Base-by-base conservation (phyloP, 2,329 filamentous ascomycete species). In the Trichoderma citrinoviride region DNA sequence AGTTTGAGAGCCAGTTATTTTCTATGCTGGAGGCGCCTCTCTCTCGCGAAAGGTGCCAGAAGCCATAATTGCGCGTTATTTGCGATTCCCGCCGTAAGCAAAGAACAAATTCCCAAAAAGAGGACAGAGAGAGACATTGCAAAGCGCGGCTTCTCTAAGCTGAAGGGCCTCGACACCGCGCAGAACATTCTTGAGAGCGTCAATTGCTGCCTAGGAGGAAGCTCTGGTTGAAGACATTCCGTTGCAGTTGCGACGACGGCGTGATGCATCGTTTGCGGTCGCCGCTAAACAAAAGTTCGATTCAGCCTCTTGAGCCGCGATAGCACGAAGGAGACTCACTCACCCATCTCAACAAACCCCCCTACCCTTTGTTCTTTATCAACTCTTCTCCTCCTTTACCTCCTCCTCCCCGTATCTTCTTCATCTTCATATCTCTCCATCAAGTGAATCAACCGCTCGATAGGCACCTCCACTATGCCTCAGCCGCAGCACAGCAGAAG, bases 401-500 rank as follows among this genome's bases (percentile, higher is more conserved):
- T n/a, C n/a, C n/a, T n/a, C n/a, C n/a, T n/a, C n/a, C n/a, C n/a
- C n/a, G n/a, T n/a, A n/a, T 12, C 12, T 37, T 37, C 33, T 37
- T 37, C 33, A 10, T 10, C 12, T 4, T 37, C 33, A 5, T 37
- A 14, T 37, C 33, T 37, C 33, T 37, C 12, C 12, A 37, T 37
- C 33, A 14, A 29, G 27, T 5, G 27, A 29, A 1, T 14, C 33
- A 12, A 37, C 33, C 5, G 33, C 23, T 44, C 37, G 29, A 21
- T 23, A 40, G 3, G 23, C 14, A 19, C 7, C 7, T 17, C 46
- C 33, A 44, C 46, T 29, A 62, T 62, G 60, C 60, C 60, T 62
- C 60, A 27, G 19, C 60, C 60, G 12, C 47, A 37, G 49, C 64
- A 57, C 15, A 41, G 61, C 50, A 43, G 15, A 41, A 66, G 64